phyloP scores from a whole-genome alignment of 441 rosid species.

The Erysimum cheiri region DNA sequence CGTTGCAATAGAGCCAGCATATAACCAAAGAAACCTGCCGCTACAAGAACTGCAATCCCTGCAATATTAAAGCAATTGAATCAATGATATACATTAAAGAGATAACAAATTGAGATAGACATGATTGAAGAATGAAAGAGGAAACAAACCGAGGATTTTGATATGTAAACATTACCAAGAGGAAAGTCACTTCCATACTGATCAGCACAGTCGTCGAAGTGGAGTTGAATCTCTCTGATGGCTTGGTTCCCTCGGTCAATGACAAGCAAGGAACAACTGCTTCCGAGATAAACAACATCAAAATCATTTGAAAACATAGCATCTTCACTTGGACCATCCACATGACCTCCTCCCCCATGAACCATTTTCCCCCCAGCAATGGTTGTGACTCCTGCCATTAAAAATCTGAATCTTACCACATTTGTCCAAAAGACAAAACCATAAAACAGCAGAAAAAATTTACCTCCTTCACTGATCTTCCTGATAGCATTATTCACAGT shows the following conservation, averaged over 20 bases:
- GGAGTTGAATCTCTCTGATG: constrained; percentile 88
- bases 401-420: constrained; percentile 2
- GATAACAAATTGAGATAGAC: neutral
- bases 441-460: neutral
- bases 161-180: constrained; percentile 56
- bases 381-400: constrained; percentile 71
- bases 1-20: constrained; percentile 86
- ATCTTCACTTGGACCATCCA: constrained; percentile 94
- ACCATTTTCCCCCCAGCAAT: constrained; percentile 90
- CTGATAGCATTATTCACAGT: constrained; percentile 89
- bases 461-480: constrained; percentile 89
- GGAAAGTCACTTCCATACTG: constrained; percentile 67
- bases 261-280: constrained; percentile 84
- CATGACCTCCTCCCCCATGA: constrained; percentile 75
- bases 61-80: constrained; percentile 29
- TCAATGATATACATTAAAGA: constrained; percentile 3
- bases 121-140: constrained; percentile 1
- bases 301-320: constrained; percentile 89
- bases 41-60: constrained; percentile 77
- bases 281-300: constrained; percentile 74
- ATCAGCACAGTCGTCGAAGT: constrained; percentile 74
- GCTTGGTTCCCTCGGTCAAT: constrained; percentile 91
- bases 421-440: constrained; percentile 1
- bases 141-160: neutral
- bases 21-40: constrained; percentile 80